These are phyloP conservation scores for Solanum etuberosum DNA, from an alignment of 257 asterid species.

Conservation along the genomic window DNA sequence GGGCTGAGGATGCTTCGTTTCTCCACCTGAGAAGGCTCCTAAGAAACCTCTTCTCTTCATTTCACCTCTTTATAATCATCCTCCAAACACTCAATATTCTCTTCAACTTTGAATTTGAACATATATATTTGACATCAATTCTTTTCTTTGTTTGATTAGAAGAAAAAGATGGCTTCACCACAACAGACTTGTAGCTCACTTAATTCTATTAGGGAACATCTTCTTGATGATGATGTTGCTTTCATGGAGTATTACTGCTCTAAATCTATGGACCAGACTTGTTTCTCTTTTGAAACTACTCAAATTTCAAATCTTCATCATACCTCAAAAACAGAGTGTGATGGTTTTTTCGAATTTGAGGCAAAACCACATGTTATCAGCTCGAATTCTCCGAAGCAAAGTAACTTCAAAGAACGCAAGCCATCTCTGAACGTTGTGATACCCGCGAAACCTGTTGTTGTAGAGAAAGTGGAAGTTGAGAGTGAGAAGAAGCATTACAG, in stretches of 20 bases:
- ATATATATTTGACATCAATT: neutral
- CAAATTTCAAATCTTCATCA: neutral
- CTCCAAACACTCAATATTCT: conserved; percentile 18
- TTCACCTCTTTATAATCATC: conserved; percentile 16
- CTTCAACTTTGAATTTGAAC: neutral
- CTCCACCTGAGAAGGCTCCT: conserved; percentile 22
- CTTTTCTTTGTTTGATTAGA: too few species aligned
- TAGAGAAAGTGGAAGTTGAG: conserved; percentile 6
- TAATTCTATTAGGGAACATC: conserved; percentile 65
- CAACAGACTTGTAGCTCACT: conserved; percentile 39
- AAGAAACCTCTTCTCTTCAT: conserved; percentile 13
- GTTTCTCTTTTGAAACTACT: neutral
- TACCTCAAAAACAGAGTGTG: neutral
- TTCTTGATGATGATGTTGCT: conserved; percentile 42
- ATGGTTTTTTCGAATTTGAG: conserved; percentile 20
- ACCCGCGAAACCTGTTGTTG: conserved; percentile 7
- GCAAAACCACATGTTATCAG: conserved; percentile 10
- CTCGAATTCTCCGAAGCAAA: neutral
- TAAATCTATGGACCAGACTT: conserved; percentile 4
- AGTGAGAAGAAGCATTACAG: conserved; percentile 35
- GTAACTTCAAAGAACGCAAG: conserved; percentile 25
- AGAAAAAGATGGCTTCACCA: conserved; percentile 24
- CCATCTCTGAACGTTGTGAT: conserved; percentile 54
- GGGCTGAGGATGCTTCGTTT: conserved; percentile 14
- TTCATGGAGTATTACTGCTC: conserved; percentile 32